Evolutionary conservation across 257 asterid species (phyloP).

Genomic region (Solanum dulcamara): DNA sequence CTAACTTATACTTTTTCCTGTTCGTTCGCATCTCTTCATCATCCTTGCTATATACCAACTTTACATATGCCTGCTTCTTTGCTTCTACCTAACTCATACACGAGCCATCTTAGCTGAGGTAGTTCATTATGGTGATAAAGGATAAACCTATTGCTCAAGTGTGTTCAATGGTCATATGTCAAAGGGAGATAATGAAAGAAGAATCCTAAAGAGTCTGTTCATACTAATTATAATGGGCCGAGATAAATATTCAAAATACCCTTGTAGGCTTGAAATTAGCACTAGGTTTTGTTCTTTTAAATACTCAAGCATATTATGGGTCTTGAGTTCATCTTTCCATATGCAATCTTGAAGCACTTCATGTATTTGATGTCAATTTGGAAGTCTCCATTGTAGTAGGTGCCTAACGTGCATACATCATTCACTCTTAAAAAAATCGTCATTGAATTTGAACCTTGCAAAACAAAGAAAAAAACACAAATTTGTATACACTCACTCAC

Average conservation of each 20-base stretch:
- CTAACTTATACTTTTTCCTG: too few species aligned
- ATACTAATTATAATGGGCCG: background rate
- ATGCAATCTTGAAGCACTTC: too few species aligned
- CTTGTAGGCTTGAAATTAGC: background rate
- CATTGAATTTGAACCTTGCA: background rate
- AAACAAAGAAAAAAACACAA: background rate
- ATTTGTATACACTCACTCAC: background rate
- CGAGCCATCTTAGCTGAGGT: background rate
- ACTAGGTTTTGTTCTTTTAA: background rate
- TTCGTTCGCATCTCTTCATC: too few species aligned
- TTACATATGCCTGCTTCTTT: too few species aligned
- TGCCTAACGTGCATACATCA: background rate
- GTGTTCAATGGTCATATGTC: background rate
- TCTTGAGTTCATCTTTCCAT: background rate
- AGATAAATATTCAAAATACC: background rate
- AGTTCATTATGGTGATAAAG: background rate
- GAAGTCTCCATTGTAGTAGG: background rate
- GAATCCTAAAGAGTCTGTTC: background rate
- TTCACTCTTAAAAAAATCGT: background rate
- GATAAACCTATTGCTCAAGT: background rate
- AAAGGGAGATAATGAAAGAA: background rate
- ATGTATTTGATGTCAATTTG: background rate
- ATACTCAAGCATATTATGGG: background rate
- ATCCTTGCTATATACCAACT: too few species aligned
- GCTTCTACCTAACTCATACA: too few species aligned